These are phyloP conservation scores for Gomphus bonarii DNA, from an alignment of 1,284 basidiomycete species.

Conservation along the genomic window DNA sequence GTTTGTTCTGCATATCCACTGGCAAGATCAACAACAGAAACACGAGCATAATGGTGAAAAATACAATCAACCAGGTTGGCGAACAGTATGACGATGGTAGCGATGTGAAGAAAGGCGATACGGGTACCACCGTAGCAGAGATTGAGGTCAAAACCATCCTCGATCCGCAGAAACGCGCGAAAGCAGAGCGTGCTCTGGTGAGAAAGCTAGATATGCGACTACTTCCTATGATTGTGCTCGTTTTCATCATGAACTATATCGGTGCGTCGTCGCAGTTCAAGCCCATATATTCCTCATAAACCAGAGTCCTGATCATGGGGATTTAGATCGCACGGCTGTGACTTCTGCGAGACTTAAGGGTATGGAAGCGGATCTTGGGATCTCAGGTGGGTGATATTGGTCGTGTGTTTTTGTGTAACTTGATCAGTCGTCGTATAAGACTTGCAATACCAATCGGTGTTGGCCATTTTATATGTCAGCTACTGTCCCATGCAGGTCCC, in stretches of 20 bases:
- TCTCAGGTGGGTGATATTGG: slow-evolving; percentile 29
- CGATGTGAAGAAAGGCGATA: background rate
- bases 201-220: slow-evolving; percentile 48
- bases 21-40: background rate
- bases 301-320: background rate
- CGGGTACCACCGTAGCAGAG: background rate
- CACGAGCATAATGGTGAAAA: background rate
- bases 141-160: background rate
- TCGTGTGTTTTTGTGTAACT: background rate
- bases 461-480: slow-evolving; percentile 25
- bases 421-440: slow-evolving; percentile 1
- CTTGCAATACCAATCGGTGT: slow-evolving; percentile 22
- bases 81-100: background rate
- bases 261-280: slow-evolving; percentile 20
- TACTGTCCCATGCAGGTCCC: slow-evolving; percentile 17
- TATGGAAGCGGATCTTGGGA: slow-evolving; percentile 42
- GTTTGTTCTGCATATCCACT: background rate
- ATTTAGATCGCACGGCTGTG: slow-evolving; percentile 45
- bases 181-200: slow-evolving; percentile 33
- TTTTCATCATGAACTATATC: slow-evolving; percentile 63
- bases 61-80: background rate
- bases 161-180: slow-evolving; percentile 2
- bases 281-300: background rate
- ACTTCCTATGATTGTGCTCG: slow-evolving; percentile 48
- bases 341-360: slow-evolving; percentile 52